Evolutionary conservation across 1,284 basidiomycete genomes (phyloP).

Genomic region (Hymenochaete sp.): DNA sequence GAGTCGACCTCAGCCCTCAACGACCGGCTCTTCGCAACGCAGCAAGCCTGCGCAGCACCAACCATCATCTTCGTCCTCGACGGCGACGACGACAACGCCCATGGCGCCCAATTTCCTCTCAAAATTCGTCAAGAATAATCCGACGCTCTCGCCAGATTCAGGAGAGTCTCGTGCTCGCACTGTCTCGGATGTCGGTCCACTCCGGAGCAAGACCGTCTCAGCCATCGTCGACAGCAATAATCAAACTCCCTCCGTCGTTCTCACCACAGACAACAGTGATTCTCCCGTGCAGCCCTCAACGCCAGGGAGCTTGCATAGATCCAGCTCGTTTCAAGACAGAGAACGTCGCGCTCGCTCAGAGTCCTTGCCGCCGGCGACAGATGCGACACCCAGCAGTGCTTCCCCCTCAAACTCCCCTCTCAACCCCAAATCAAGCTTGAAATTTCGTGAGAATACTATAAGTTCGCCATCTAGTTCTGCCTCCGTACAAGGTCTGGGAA

Average conservation of each 20-base stretch:
- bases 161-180: conserved; percentile 15
- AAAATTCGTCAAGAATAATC: conserved; percentile 27
- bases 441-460: too few relatives aligned
- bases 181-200: conserved; percentile 17
- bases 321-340: conserved; percentile 12
- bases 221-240: background rate
- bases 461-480: too few relatives aligned
- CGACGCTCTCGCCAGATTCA: conserved; percentile 10
- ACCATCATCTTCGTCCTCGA: conserved; percentile 4
- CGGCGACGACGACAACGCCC: too few relatives aligned
- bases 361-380: conserved; percentile 7
- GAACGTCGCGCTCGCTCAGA: conserved; percentile 10
- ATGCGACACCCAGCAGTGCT: too few relatives aligned
- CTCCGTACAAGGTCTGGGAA: conserved; percentile 12
- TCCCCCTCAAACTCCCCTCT: too few relatives aligned
- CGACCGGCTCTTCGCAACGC: too few relatives aligned
- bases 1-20: too few relatives aligned
- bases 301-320: conserved; percentile 18
- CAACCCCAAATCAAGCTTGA: too few relatives aligned
- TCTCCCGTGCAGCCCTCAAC: conserved; percentile 13
- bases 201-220: conserved; percentile 17
- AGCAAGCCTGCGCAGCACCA: too few relatives aligned
- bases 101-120: conserved; percentile 28
- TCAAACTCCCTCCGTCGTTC: conserved; percentile 13
- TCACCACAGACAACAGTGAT: conserved; percentile 18